Evolutionary conservation across 768 basidiomycete species (phyloP).

Genomic region (Baorangia bicolor): DNA sequence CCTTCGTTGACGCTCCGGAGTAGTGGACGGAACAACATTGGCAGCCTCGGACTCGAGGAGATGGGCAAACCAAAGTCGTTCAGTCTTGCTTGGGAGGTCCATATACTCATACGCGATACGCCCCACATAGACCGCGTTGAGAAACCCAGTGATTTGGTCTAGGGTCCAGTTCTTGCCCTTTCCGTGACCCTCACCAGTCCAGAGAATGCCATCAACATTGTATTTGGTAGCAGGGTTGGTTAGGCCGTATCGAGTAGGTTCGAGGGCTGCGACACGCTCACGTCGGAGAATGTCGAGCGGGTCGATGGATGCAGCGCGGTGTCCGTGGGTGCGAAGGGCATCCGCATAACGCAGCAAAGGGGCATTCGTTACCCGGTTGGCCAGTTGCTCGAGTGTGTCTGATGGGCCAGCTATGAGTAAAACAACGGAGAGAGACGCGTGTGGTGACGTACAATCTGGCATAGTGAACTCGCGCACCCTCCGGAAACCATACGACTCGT

Average conservation of each 20-base stretch:
- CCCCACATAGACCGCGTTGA: conserved; percentile 76
- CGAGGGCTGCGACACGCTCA: conserved; percentile 74
- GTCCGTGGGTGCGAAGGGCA: conserved; percentile 80
- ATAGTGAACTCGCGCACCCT: conserved; percentile 60
- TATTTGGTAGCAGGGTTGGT: conserved; percentile 50
- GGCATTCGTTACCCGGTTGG: conserved; percentile 70
- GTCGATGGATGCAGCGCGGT: conserved; percentile 83
- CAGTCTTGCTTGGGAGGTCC: conserved; percentile 84
- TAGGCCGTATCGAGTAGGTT: conserved; percentile 77
- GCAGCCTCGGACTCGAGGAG: conserved; percentile 60
- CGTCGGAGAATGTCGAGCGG: conserved; percentile 86
- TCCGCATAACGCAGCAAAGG: conserved; percentile 86
- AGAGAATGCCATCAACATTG: conserved; percentile 79
- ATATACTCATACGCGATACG: conserved; percentile 91
- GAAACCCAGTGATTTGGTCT: conserved; percentile 64
- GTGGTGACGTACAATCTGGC: conserved; percentile 62
- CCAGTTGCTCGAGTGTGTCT: conserved; percentile 67
- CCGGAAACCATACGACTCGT: conserved; percentile 78
- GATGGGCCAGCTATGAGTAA: neutral
- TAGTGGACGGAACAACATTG: conserved; percentile 29
- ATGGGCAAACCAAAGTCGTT: conserved; percentile 87
- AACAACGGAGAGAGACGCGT: neutral
- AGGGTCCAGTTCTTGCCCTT: conserved; percentile 58
- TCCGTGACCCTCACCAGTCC: conserved; percentile 46
- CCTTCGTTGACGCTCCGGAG: conserved; percentile 46